Evolutionary conservation across 2,329 filamentous ascomycete species (phyloP), one percentile per base, ranked within the genome.

Genomic region (Exserohilum rostratum): DNA sequence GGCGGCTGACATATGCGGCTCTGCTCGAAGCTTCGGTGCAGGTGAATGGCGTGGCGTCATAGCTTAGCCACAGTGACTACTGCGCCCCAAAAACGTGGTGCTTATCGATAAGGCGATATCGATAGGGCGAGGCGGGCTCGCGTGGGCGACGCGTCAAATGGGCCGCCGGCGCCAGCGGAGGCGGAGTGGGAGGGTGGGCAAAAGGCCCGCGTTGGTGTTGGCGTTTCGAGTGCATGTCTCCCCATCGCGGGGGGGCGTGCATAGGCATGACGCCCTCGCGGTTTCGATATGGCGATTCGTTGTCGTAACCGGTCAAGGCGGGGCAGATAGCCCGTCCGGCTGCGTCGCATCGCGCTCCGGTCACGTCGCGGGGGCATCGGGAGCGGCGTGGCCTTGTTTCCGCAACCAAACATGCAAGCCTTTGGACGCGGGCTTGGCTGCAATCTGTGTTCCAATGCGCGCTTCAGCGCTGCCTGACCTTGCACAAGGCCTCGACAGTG

Each of bases 381-480:
- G 58, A 31, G 55, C 46, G 58, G 67, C 67, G 60, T 67, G 53
- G 54, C 40, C 35, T 30, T 65, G 65, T 67, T 65, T 65, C 58
- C 58, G 44, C 47, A 50, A 11, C 37, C 37, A 40, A 60, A 55
- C 20, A 45, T 43, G 22, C 57, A 63, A 60, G 61, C 58, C 60
- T 46, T 52, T 42, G 38, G 58, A 22, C 58, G 56, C 61, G 55
- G 57, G 35, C 68, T 70, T 70, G 66, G 68, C 68, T 49, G 55
- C 52, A 46, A 38, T 44, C 44, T 49, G 43, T 50, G 55, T 52
- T 44, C 57, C 57, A 58, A 34, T 15, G 15, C 31, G 29, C 55
- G 63, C 63, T 57, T 58, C 61, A 59, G 50, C 43, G 17, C 46
- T 34, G 50, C 50, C 53, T 60, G 53, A 53, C 46, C 39, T 45